A percentile compares a stretch with the other conserved stretches of the same genome.
These are phyloP conservation scores for Xylaria scruposa DNA, from an alignment of 495 filamentous ascomycete genomes.

Conservation along the genomic window DNA sequence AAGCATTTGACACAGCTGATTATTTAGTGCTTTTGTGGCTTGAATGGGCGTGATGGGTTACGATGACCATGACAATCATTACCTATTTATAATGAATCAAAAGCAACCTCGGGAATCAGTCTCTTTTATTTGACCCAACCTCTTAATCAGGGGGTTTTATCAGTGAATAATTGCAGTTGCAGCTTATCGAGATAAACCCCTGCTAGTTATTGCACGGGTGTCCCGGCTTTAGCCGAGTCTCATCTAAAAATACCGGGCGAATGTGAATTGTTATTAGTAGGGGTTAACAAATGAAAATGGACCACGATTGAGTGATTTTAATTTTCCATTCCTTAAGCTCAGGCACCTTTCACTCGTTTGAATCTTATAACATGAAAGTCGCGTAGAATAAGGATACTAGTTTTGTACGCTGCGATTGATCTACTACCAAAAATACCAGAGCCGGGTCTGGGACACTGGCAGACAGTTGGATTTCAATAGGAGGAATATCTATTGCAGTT, in stretches of 20 bases:
- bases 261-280: not conserved
- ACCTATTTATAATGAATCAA: not conserved
- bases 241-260: slow-evolving; percentile 9
- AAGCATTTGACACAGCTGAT: too few relatives aligned
- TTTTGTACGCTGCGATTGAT: not conserved
- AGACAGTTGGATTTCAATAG: not conserved
- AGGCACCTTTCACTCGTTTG: not conserved
- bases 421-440: not conserved
- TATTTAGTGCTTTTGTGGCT: not conserved
- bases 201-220: not conserved
- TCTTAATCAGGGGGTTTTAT: not conserved
- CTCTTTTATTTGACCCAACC: not conserved
- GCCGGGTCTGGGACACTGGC: not conserved
- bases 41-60: not conserved
- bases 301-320: not conserved
- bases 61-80: not conserved
- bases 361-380: not conserved
- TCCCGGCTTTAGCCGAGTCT: slow-evolving; percentile 13
- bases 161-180: not conserved
- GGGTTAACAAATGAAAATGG: not conserved
- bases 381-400: not conserved
- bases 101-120: not conserved
- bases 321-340: not conserved
- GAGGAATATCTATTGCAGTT: not conserved
- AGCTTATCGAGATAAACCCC: not conserved